These are phyloP conservation scores for Ophiorrhiza pumila DNA, from an alignment of 257 asterid genomes.

Conservation along the genomic window DNA sequence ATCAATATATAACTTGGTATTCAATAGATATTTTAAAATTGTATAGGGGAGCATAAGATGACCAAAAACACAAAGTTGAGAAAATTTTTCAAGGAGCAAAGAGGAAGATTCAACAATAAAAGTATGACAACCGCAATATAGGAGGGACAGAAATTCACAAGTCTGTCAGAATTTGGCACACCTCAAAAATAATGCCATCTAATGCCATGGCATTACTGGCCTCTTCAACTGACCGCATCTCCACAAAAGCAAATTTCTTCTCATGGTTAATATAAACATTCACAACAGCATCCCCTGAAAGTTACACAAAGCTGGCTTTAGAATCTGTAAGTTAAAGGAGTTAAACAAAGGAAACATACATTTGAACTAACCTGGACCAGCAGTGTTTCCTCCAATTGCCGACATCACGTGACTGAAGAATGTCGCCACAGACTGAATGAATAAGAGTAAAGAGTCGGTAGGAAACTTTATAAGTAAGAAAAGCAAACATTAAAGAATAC, in stretches of 20 bases:
- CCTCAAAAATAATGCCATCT: constrained; percentile 97
- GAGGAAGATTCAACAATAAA: neutral
- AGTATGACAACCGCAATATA: neutral
- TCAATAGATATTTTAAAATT: neutral
- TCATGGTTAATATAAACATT: constrained; percentile 93
- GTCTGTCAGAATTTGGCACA: constrained; percentile 17
- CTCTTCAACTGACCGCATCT: constrained; percentile 98
- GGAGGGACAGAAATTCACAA: neutral
- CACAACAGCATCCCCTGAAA: constrained; percentile 96
- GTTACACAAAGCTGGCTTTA: neutral
- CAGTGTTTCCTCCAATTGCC: constrained; percentile 95
- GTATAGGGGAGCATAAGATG: neutral
- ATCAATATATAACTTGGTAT: neutral
- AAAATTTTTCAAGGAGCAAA: too few species aligned
- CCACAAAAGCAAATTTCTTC: constrained; percentile 95
- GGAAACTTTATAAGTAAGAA: neutral
- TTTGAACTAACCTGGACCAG: constrained; percentile 81
- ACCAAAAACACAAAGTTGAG: neutral
- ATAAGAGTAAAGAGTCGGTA: neutral
- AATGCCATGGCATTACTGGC: constrained; percentile 99
- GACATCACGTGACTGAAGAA: constrained; percentile 96
- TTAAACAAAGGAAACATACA: neutral
- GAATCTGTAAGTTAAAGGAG: neutral
- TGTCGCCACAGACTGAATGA: constrained; percentile 83
- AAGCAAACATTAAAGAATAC: neutral